Base-by-base conservation (phyloP, 768 basidiomycete genomes). In the Fomitopsis serialis region DNA sequence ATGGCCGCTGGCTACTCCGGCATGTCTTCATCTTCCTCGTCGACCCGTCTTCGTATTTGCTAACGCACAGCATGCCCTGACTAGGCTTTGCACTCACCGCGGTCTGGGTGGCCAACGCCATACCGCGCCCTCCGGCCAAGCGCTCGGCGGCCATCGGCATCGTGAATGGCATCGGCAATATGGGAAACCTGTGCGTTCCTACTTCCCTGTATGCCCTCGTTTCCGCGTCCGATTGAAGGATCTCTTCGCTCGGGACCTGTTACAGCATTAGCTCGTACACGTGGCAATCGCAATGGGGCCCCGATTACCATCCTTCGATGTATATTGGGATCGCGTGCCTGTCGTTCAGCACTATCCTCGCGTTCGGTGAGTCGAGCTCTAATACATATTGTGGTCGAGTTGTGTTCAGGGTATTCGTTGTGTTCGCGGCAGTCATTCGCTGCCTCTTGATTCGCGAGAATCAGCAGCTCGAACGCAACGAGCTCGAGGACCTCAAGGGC, bases 241-340 rank as follows among this genome's bases (percentile, higher is more conserved):
- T 25, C 13, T 27, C 44, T 25, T 44, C 29, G 6, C 22, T 52
- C 46, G 25, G 36, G 21, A 19, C 7, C 42, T 24, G 19, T 10
- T 7, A 32, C 47, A 85, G 83, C 3, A 79, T 81, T 58, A 78
- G 80, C 2, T 82, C 82, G 0, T 85, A 78, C 59, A 74, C 77
- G 0, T 86, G 84, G 84, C 79, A 79, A 58, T 61, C 77, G 2
- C 61, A 63, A n/a, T 86, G 84, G 82, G 72, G 80, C 8, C 84
- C 84, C 0, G 58, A 74, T 55, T 86, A 85, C 59, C 82, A 82
- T 45, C 82, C 72, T 42, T 81, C 81, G 0, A 81, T 85, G 80
- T 70, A 72, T 37, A 81, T 86, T 48, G 70, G 69, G 7, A 56
- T 75, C 21, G 66, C 63, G 11, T 59, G 68, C 13, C 60, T 78